Evolutionary conservation across 192 early-diverging fungal species (phyloP).

Genomic region (Endogone sp.): DNA sequence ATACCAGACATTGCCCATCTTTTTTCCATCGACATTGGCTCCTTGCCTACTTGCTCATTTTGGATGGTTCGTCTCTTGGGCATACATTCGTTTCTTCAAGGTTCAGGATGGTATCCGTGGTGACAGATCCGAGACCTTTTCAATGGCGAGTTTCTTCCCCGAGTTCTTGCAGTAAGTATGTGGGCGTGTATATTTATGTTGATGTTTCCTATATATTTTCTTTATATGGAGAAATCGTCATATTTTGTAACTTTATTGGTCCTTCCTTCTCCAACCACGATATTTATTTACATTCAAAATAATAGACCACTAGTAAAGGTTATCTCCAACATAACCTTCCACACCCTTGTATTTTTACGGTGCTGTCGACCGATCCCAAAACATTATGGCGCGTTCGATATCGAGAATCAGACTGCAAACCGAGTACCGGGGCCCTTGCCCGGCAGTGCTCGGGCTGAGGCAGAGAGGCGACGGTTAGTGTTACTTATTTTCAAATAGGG

Average conservation of each 20-base stretch:
- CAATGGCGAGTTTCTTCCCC: slow-evolving; percentile 87
- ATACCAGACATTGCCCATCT: slow-evolving; percentile 33
- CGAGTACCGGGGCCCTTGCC: slow-evolving; percentile 31
- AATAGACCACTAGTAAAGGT: slow-evolving; percentile 58
- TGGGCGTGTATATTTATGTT: too few species aligned
- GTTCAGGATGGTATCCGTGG: slow-evolving; percentile 73
- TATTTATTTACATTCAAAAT: neutral
- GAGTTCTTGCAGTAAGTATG: slow-evolving; percentile 73
- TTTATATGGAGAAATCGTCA: neutral
- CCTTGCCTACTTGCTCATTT: slow-evolving; percentile 67
- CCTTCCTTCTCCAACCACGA: too few species aligned
- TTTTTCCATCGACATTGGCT: slow-evolving; percentile 46
- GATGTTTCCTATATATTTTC: neutral
- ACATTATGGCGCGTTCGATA: slow-evolving; percentile 30
- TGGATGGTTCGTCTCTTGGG: slow-evolving; percentile 73
- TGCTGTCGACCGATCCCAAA: slow-evolving; percentile 48
- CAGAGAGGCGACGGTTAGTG: slow-evolving; percentile 60
- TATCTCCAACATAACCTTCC: slow-evolving; percentile 59
- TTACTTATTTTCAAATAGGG: slow-evolving; percentile 1
- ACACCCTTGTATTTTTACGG: slow-evolving; percentile 47
- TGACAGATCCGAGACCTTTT: slow-evolving; percentile 89
- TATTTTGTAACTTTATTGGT: neutral
- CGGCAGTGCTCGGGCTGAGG: slow-evolving; percentile 55
- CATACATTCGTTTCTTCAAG: slow-evolving; percentile 85
- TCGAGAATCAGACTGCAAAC: slow-evolving; percentile 33